A percentile compares a stretch with the other conserved stretches of the same genome.
Evolutionary conservation across 176 grass and related monocot genomes (phyloP).

Genomic region (Oryza officinalis): DNA sequence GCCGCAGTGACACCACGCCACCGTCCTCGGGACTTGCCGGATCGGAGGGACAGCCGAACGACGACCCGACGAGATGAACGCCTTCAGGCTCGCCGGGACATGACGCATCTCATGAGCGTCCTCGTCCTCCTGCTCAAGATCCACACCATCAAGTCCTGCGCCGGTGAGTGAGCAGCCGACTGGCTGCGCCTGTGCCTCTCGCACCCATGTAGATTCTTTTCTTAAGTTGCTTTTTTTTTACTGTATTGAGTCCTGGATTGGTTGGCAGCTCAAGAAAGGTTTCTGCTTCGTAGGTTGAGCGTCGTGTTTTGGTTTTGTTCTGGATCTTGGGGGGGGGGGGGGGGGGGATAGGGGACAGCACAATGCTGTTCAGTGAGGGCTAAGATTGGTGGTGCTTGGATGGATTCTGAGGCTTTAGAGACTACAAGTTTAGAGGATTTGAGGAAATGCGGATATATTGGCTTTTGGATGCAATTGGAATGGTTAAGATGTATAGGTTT

Average conservation of each 20-base stretch:
- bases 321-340: background rate
- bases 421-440: background rate
- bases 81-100: constrained; percentile 69
- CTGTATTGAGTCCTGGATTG: background rate
- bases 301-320: background rate
- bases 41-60: background rate
- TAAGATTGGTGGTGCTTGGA: background rate
- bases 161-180: constrained; percentile 33
- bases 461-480: background rate
- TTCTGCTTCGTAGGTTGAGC: background rate
- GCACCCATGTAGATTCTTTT: background rate
- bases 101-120: constrained; percentile 71
- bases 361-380: background rate
- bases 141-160: constrained; percentile 79
- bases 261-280: background rate
- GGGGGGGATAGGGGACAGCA: background rate
- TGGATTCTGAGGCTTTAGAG: background rate
- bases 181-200: no score
- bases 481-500: background rate
- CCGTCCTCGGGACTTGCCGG: background rate
- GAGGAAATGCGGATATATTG: background rate
- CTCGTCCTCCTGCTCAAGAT: constrained; percentile 80
- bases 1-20: background rate
- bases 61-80: constrained; percentile 44
- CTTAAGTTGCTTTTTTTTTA: background rate